Percentiles rank a stretch among this genome's conserved stretches.
phyloP scores from a whole-genome alignment of 2,329 filamentous ascomycete species.

The Fusarium succisae region DNA sequence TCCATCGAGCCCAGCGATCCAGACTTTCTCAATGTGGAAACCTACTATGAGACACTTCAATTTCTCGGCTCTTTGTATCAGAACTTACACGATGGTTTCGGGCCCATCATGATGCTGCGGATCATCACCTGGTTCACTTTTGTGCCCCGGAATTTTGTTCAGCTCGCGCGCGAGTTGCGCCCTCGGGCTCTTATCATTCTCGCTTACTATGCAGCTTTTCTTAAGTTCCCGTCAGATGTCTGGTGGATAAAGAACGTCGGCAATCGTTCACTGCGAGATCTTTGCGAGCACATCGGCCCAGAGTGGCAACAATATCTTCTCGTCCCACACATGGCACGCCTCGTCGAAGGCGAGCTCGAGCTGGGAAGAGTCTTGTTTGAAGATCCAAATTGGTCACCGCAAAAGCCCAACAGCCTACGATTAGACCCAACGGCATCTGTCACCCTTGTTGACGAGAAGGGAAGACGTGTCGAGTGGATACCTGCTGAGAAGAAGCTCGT shows the following conservation, averaged over 20 bases:
- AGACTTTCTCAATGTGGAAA: conserved; percentile 51
- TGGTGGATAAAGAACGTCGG: conserved; percentile 64
- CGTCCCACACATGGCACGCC: conserved; percentile 53
- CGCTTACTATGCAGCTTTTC: conserved; percentile 62
- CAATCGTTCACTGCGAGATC: conserved; percentile 56
- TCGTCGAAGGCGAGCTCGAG: conserved; percentile 46
- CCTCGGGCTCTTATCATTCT: conserved; percentile 62
- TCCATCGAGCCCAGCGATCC: conserved; percentile 54
- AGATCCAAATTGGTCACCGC: conserved; percentile 54
- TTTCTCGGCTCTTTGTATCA: conserved; percentile 63
- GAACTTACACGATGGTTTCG: conserved; percentile 57
- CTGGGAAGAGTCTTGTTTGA: conserved; percentile 56
- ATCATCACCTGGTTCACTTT: conserved; percentile 65
- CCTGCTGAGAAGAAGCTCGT: conserved; percentile 33
- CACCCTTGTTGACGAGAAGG: conserved; percentile 36
- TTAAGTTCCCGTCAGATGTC: conserved; percentile 52
- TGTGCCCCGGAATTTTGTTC: conserved; percentile 55
- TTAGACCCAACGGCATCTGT: conserved; percentile 29
- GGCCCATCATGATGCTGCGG: conserved; percentile 57
- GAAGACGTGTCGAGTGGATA: conserved; percentile 37
- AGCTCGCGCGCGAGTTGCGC: conserved; percentile 52
- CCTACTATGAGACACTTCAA: conserved; percentile 58
- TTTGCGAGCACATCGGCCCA: conserved; percentile 51
- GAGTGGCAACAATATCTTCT: conserved; percentile 54
- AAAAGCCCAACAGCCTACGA: conserved; percentile 10